phyloP scores from a whole-genome alignment of 2,329 filamentous ascomycete species.

The Pseudocercospora fijiensis region DNA sequence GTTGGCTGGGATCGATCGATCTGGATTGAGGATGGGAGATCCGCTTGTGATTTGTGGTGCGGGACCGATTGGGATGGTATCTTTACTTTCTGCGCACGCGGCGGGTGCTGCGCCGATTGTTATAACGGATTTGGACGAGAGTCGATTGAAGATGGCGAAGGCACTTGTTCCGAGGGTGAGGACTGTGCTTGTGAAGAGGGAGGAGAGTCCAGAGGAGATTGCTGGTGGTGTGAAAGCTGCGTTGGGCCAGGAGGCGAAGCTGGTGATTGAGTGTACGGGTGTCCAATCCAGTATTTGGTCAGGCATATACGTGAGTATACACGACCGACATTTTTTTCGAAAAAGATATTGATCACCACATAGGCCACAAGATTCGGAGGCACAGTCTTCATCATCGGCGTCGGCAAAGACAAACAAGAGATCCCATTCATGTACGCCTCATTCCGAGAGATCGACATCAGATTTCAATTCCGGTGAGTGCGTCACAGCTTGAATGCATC shows the following conservation, averaged over 20 bases:
- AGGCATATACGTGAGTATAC: constrained; percentile 36
- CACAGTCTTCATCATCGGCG: constrained; percentile 41
- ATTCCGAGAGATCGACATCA: constrained; percentile 42
- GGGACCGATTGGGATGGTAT: constrained; percentile 42
- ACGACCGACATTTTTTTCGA: background rate
- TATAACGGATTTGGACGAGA: constrained; percentile 47
- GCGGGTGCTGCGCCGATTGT: constrained; percentile 47
- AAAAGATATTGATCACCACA: constrained; percentile 1
- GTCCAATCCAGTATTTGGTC: constrained; percentile 37
- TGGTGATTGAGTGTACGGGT: constrained; percentile 41
- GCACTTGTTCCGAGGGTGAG: constrained; percentile 40
- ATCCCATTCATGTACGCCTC: constrained; percentile 44
- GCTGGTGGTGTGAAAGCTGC: constrained; percentile 39
- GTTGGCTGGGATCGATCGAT: constrained; percentile 45
- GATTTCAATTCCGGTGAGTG: constrained; percentile 40
- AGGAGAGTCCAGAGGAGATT: constrained; percentile 39
- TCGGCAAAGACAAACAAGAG: constrained; percentile 39
- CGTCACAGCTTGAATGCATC: background rate
- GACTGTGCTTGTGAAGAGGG: constrained; percentile 39
- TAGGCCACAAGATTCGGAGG: constrained; percentile 40
- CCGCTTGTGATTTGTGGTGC: constrained; percentile 39
- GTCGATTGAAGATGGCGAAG: constrained; percentile 42
- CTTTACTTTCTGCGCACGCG: constrained; percentile 46
- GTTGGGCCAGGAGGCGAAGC: constrained; percentile 36
- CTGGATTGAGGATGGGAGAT: constrained; percentile 42